A percentile compares a stretch with the other conserved stretches of the same genome.
Conservation (phyloP, 768 basidiomycete genomes). For the Lactarius akahatsu region DNA sequence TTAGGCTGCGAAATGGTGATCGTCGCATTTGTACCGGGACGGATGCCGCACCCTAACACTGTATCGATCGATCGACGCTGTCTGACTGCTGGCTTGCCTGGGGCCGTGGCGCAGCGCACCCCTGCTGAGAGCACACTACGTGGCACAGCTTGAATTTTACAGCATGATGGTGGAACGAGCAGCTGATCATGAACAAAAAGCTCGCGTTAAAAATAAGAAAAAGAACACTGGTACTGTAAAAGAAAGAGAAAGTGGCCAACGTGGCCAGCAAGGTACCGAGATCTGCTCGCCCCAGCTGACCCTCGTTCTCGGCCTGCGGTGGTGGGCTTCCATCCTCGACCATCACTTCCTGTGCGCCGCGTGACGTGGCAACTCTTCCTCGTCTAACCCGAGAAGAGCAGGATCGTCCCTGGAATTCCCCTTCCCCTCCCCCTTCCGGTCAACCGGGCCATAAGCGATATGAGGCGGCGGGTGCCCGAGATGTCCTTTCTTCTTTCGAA, state of each 20-base stretch:
- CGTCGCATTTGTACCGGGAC: background rate
- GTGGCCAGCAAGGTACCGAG: background rate
- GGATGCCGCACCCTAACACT: background rate
- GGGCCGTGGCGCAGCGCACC: background rate
- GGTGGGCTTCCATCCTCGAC: background rate
- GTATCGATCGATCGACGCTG: background rate
- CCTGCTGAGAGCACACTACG: background rate
- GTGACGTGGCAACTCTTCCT: constrained; percentile 20
- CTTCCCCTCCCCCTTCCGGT: constrained; percentile 4
- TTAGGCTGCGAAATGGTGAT: background rate
- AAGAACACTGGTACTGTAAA: background rate
- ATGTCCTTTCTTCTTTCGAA: background rate
- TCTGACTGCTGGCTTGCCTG: background rate
- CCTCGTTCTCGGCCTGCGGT: background rate
- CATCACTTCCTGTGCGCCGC: background rate
- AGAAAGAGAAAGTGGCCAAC: background rate
- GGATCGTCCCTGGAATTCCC: background rate
- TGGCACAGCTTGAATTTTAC: background rate
- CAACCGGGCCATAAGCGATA: constrained; percentile 1
- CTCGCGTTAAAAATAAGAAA: no score
- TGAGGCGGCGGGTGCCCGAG: background rate
- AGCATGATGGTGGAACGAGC: no score
- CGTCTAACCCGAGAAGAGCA: background rate
- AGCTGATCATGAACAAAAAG: no score
- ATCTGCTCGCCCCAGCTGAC: background rate